A percentile compares a stretch with the other conserved stretches of the same genome.
Conservation (phyloP, 2,329 filamentous ascomycete species). For the Cladosporium sp. region DNA sequence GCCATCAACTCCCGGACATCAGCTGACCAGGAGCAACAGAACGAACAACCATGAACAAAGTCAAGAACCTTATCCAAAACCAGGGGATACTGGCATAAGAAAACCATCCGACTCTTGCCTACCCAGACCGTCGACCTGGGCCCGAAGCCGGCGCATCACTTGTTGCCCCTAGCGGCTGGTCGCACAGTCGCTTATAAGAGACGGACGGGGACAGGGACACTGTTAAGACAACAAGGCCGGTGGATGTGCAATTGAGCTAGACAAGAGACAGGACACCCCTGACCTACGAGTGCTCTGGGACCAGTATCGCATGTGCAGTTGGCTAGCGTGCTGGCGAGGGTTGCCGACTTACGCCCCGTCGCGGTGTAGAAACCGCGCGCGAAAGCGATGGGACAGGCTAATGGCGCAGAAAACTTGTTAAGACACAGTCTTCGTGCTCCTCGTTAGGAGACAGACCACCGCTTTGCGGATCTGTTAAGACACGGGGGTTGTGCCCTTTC, state of each 20-base stretch:
- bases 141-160: constrained; percentile 5
- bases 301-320: not conserved
- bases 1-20: not conserved
- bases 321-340: not conserved
- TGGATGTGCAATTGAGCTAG: not conserved
- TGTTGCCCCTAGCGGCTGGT: not conserved
- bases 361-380: not conserved
- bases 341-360: not conserved
- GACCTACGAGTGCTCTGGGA: constrained; percentile 2
- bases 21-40: constrained; percentile 13
- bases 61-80: no score
- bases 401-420: not conserved
- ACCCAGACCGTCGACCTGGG: constrained; percentile 2
- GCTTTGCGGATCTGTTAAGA: not conserved
- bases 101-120: constrained; percentile 12
- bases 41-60: constrained; percentile 3
- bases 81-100: constrained; percentile 1
- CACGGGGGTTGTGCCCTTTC: not conserved
- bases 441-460: not conserved
- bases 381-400: constrained; percentile 8
- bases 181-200: not conserved
- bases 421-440: not conserved
- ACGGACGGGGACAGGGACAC: not conserved
- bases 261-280: not conserved
- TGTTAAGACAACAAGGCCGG: not conserved